Evolutionary conservation across 768 basidiomycete genomes (phyloP), one percentile per base, ranked within the genome.

Genomic region (Amanita rimosa): DNA sequence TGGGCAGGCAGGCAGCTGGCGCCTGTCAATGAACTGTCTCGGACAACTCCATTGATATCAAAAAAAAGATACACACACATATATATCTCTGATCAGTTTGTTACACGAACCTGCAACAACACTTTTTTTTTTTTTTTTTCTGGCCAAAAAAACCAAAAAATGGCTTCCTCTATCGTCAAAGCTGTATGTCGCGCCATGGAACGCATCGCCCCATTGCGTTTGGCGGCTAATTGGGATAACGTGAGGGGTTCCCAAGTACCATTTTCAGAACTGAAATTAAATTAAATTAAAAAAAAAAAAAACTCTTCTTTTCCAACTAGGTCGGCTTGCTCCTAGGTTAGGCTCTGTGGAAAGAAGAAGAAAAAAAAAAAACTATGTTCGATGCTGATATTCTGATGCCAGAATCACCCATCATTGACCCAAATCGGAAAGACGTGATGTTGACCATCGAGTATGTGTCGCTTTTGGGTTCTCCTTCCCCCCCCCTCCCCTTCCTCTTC

Each of bases 181-280:
- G 66, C 71, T 27, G 76, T 83, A 9, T 76, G 74, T 55, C 72
- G 67, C 37, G 79, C 82, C 0, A 85, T 91, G 83, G 84, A 87
- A 53, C 75, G 80, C 22, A 85, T 96, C 54, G 92, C 93, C 1
- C 94, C 94, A 3, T 73, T 91, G 17, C 71, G 78, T 33, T 72
- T 96, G 6, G 93, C 94, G 14, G 92, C 86, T 55, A 78, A 75
- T 53, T 97, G 94, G 92, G 94, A 97, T 59, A 97, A 97, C 66
- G 93, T 96, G 54, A 67, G 86, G 67, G n/a, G n/a, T n/a, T n/a
- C n/a, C n/a, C n/a, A n/a, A n/a, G n/a, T n/a, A n/a, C n/a, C n/a
- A n/a, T n/a, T n/a, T n/a, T n/a, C n/a, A n/a, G n/a, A n/a, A n/a
- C n/a, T n/a, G n/a, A n/a, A n/a, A n/a, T n/a, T n/a, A n/a, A n/a